Percentiles rank a stretch among this genome's conserved stretches.
These are phyloP conservation scores for Magnolia officinalis DNA, from an alignment of 164 flowering plant species.

Conservation along the genomic window DNA sequence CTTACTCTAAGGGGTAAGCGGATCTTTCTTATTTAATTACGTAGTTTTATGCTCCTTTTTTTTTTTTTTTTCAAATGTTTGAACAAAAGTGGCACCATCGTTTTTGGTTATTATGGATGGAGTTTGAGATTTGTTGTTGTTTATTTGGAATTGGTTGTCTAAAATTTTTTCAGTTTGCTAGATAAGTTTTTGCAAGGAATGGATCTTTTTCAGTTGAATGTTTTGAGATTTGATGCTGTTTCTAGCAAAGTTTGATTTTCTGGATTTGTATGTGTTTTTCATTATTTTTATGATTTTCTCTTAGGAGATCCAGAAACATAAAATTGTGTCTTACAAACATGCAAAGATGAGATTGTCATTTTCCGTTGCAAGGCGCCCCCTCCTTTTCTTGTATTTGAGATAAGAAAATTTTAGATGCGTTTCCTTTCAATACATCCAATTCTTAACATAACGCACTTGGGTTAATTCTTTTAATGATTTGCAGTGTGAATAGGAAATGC, in stretches of 20 bases:
- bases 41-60: too few species aligned
- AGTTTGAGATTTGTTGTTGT: not conserved
- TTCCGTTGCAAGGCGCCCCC: not conserved
- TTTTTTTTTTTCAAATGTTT: too few species aligned
- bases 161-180: not conserved
- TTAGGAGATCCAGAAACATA: too few species aligned
- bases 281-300: not conserved
- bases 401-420: not conserved
- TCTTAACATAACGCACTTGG: not conserved
- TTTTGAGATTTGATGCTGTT: not conserved
- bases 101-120: not conserved
- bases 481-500: slow-evolving; percentile 63
- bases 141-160: not conserved
- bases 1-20: slow-evolving; percentile 71
- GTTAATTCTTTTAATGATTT: slow-evolving; percentile 5
- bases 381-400: not conserved
- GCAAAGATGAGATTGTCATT: not conserved
- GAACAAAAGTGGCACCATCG: too few species aligned
- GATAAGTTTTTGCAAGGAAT: slow-evolving; percentile 6
- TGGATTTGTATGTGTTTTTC: not conserved
- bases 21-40: not conserved
- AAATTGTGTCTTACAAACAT: too few species aligned
- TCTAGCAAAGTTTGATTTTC: not conserved
- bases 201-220: not conserved
- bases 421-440: not conserved